Evolutionary conservation across 768 basidiomycete genomes (phyloP), one percentile per base, ranked within the genome.

Genomic region (Phanerochaete carnosa): DNA sequence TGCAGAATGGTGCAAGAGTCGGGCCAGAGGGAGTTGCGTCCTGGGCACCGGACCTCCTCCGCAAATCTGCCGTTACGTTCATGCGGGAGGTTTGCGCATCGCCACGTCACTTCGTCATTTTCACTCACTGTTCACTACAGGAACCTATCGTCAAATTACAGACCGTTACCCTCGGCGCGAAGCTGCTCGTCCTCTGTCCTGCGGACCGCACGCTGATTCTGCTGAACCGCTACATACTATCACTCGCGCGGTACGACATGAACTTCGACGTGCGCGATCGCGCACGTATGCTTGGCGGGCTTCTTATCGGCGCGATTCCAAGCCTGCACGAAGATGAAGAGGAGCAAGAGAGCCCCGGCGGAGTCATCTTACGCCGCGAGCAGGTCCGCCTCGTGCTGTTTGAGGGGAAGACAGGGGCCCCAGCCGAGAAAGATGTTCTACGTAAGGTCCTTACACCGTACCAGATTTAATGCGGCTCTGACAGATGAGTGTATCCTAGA

Each of bases 251-350:
- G 58, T 98, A 95, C 73, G 97, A 99, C 73, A 66, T 76, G 22
- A 86, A 90, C 68, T 96, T 92, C 73, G 94, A 97, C 67, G 89
- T 98, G 33, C 83, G 97, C 32, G 97, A 98, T 71, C 87, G 95
- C 26, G 88, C 86, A 4, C 83, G 96, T 54, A 88, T 94, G 82
- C 72, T 97, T 28, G 75, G 79, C 19, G 82, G 88, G 5, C 80
- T 98, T 15, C 78, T 96, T 16, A 71, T 76, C 2, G 87, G 91
- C 33, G 75, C 84, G 1, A 67, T 65, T 15, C 71, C 69, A 1
- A 45, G 39, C 19, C 55, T 76, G 2, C 62, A 60, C 30, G 67
- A 62, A 13, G 64, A 53, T 15, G 70, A 68, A 15, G 72, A 71
- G 12, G 73, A 72, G 15, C 70, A 70, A 19, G 83, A 83, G 58